These are phyloP conservation scores for Pyrrhoderma noxium DNA, from an alignment of 1,284 basidiomycete genomes.

Conservation along the genomic window DNA sequence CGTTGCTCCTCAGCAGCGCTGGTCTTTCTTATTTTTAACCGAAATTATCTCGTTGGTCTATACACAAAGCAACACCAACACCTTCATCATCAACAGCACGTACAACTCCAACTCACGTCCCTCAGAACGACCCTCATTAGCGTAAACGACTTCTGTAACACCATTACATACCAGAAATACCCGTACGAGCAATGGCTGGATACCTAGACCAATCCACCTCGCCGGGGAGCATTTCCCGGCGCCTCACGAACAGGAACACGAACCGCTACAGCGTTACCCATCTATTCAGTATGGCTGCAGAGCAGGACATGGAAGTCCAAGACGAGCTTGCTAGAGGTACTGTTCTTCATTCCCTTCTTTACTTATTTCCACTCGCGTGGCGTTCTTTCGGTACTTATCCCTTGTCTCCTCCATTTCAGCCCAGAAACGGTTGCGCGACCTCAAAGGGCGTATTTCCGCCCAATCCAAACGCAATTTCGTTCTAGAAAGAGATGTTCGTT, in stretches of 20 bases:
- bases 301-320: conserved; percentile 97
- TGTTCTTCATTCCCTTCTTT: conserved; percentile 26
- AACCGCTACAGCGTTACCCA: conserved; percentile 96
- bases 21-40: conserved; percentile 1
- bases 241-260: conserved; percentile 84
- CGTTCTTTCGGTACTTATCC: background rate
- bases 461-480: conserved; percentile 99
- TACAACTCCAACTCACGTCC: background rate
- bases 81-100: background rate
- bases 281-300: conserved; percentile 95
- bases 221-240: conserved; percentile 58
- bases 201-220: conserved; percentile 58
- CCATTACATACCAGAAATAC: too few relatives aligned
- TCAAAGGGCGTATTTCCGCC: conserved; percentile 95
- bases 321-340: conserved; percentile 94
- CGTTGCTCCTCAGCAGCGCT: conserved; percentile 14
- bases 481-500: conserved; percentile 94
- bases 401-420: conserved; percentile 41
- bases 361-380: conserved; percentile 4
- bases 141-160: background rate
- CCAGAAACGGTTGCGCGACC: conserved; percentile 90
- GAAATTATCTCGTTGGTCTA: background rate
- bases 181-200: conserved; percentile 27
- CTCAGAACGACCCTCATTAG: background rate
- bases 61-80: background rate